Percentiles rank a stretch among this genome's conserved stretches.
Conservation (phyloP, 1,139 yeast species). For the Debaryomyces sp. region DNA sequence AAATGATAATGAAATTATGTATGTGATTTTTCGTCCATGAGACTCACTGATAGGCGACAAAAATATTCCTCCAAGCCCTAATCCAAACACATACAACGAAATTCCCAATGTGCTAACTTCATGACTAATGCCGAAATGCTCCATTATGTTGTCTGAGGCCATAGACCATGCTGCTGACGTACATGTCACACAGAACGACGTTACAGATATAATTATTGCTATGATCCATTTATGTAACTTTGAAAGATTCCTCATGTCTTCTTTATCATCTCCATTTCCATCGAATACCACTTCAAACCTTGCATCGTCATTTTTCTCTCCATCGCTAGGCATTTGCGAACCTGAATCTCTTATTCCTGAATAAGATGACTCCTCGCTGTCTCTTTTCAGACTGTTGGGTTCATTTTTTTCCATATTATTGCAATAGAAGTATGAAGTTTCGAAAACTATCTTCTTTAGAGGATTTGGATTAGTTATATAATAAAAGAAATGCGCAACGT, state of each 20-base stretch:
- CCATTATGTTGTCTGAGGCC: constrained; percentile 27
- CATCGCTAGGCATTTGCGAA: neutral
- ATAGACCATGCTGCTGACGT: constrained; percentile 36
- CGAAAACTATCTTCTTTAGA: neutral
- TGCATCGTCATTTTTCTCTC: neutral
- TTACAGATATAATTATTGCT: constrained; percentile 26
- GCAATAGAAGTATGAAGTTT: neutral
- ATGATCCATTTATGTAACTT: constrained; percentile 30
- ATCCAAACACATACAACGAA: constrained; percentile 31
- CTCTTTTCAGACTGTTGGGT: neutral
- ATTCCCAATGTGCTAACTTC: constrained; percentile 34
- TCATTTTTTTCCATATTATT: neutral
- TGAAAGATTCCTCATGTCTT: constrained; percentile 27
- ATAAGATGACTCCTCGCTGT: neutral
- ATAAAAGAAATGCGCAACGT: neutral
- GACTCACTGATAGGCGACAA: constrained; percentile 37
- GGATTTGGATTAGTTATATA: neutral
- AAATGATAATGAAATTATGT: constrained; percentile 25
- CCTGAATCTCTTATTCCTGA: neutral
- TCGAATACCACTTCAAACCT: constrained; percentile 24
- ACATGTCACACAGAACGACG: constrained; percentile 34
- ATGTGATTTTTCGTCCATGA: constrained; percentile 35
- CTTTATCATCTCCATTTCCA: constrained; percentile 26
- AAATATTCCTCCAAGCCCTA: constrained; percentile 37
- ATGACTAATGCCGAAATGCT: constrained; percentile 26